A percentile compares a stretch with the other conserved stretches of the same genome.
phyloP scores from a whole-genome alignment of 1,139 yeast genomes.

The Saccharomyces hybrid region DNA sequence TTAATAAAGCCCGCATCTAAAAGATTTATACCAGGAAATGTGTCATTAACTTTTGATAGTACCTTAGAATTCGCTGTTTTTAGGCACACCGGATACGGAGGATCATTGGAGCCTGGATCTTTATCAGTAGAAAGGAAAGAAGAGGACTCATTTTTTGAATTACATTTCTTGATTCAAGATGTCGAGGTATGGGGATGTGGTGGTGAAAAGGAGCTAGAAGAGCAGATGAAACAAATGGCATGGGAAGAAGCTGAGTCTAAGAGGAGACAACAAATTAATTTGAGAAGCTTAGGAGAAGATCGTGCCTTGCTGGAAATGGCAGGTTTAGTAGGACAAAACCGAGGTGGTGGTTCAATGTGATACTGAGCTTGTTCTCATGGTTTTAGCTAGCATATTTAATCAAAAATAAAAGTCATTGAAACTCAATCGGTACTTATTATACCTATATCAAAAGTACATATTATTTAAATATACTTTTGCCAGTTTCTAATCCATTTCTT shows the following conservation, averaged over 20 bases:
- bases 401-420: not conserved
- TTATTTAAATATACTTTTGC: not conserved
- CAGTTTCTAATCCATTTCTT: not conserved
- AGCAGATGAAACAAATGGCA: constrained; percentile 72
- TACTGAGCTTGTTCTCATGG: not conserved
- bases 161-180: constrained; percentile 61
- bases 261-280: constrained; percentile 63
- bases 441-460: not conserved
- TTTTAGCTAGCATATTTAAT: not conserved
- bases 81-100: constrained; percentile 55
- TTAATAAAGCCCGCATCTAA: constrained; percentile 38
- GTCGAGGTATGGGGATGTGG: constrained; percentile 93
- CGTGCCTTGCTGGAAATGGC: constrained; percentile 85
- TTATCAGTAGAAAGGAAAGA: constrained; percentile 16
- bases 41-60: constrained; percentile 70
- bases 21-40: constrained; percentile 52
- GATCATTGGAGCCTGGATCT: constrained; percentile 36
- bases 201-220: constrained; percentile 61
- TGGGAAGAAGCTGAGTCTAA: constrained; percentile 88
- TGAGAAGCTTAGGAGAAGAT: constrained; percentile 65
- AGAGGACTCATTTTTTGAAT: constrained; percentile 42
- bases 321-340: constrained; percentile 69
- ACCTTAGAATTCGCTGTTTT: constrained; percentile 75
- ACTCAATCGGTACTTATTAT: not conserved
- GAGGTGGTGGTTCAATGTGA: constrained; percentile 55